Evolutionary conservation across 148 eudicot genomes (phyloP), one percentile per base, ranked within the genome.

Genomic region (Fagopyrum tataricum): DNA sequence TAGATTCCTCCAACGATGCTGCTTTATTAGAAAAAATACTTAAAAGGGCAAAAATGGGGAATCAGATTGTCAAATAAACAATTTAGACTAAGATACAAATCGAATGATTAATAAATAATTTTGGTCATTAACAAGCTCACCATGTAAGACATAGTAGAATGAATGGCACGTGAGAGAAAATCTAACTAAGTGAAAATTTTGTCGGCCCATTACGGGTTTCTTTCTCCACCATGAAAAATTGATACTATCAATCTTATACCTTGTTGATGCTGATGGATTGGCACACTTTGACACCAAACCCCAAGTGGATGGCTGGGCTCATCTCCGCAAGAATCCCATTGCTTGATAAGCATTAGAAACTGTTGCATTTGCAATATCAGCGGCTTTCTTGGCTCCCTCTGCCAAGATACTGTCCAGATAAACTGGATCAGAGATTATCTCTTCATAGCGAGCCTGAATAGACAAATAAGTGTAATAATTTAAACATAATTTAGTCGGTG

Each of bases 321-420:
- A 86, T 82, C 91, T 82, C 49, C 80, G 83, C 77, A 88, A 78
- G 78, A 93, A 93, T 67, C 98, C 98, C 95, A 89, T 91, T 51
- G 98, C 98, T 81, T 91, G 94, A 82, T 91, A 93, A 23, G 89
- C 89, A 79, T 89, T 85, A 71, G 75, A 74, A 43, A 94, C 77
- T 73, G 97, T 89, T 78, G 67, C 77, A 73, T 93, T 96, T 24
- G 97, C 98, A 69, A 89, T 88, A 70, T 76, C 84, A 52, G 90
- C 59, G 77, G 98, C 98, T 78, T 77, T 87, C 52, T 78, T 82
- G 69, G 97, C 90, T 74, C 98, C 98, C 52, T 91, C 91, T 11
- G 93, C 86, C 82, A 94, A 77, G 73, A 91, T 73, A 67, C 72
- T 74, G 77, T 94, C 97, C 84, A 91, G 76, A 79, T 87, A 89